Conservation (phyloP, 495 filamentous ascomycete genomes). For the Neurospora sp. region DNA sequence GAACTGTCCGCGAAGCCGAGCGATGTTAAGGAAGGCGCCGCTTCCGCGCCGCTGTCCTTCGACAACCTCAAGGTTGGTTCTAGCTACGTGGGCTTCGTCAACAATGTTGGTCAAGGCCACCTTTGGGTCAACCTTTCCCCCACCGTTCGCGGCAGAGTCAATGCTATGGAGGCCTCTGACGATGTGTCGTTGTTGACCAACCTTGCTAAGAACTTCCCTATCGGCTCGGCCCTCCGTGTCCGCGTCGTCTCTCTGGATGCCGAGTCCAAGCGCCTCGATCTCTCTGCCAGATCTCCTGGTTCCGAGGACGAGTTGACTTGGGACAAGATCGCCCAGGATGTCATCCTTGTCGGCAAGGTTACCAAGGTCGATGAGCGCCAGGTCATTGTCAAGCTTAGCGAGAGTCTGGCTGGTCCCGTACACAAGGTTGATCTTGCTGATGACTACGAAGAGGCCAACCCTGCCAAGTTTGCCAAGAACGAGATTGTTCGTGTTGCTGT, state of each 20-base stretch:
- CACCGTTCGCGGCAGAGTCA: slow-evolving; percentile 77
- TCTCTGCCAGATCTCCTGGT: slow-evolving; percentile 55
- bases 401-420: slow-evolving; percentile 61
- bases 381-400: slow-evolving; percentile 75
- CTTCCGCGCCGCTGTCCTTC: slow-evolving; percentile 49
- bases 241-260: slow-evolving; percentile 66
- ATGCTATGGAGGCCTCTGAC: slow-evolving; percentile 72
- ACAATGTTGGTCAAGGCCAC: slow-evolving; percentile 66
- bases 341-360: slow-evolving; percentile 72
- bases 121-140: slow-evolving; percentile 87
- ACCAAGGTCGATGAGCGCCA: slow-evolving; percentile 78
- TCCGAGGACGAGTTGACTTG: slow-evolving; percentile 49
- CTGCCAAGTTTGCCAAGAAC: slow-evolving; percentile 57
- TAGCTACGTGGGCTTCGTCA: slow-evolving; percentile 70
- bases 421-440: slow-evolving; percentile 72
- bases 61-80: slow-evolving; percentile 65
- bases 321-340: slow-evolving; percentile 58
- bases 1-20: slow-evolving; percentile 81
- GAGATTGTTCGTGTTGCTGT: slow-evolving; percentile 79
- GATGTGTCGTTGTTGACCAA: slow-evolving; percentile 68
- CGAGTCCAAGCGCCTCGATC: slow-evolving; percentile 66
- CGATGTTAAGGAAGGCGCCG: slow-evolving; percentile 38
- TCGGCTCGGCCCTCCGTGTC: slow-evolving; percentile 75
- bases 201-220: slow-evolving; percentile 71
- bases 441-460: slow-evolving; percentile 66